Conservation (phyloP, 2,329 filamentous ascomycete genomes). For the Botrytis cinerea region DNA sequence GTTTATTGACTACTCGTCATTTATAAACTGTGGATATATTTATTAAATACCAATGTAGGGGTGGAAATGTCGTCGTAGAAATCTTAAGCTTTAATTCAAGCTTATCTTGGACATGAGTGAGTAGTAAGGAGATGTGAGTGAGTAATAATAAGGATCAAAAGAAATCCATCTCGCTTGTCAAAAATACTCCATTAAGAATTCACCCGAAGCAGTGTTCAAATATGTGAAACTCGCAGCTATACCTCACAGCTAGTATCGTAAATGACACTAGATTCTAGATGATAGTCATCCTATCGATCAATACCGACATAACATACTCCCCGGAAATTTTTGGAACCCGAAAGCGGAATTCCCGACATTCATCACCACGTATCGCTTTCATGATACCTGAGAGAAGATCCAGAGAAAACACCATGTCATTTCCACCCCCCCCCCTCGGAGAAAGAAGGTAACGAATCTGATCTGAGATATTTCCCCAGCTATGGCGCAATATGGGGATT, state of each 20-base stretch:
- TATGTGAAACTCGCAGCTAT: background rate
- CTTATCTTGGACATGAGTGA: background rate
- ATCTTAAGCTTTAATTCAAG: background rate
- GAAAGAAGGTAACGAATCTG: background rate
- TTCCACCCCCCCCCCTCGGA: background rate
- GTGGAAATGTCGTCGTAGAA: background rate
- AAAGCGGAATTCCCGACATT: background rate
- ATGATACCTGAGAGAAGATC: background rate
- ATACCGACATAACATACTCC: no score
- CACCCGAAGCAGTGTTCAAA: no score
- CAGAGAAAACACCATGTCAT: background rate
- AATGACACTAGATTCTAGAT: background rate
- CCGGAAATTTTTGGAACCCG: rapidly evolving
- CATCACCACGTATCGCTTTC: background rate
- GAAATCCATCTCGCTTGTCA: background rate
- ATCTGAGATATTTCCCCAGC: background rate
- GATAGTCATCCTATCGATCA: background rate
- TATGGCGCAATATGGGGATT: background rate
- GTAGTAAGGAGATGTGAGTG: no score
- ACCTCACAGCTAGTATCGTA: no score
- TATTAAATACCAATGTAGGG: no score
- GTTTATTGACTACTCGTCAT: background rate
- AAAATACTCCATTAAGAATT: background rate
- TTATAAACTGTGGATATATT: background rate
- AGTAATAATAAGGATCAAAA: background rate